Base-by-base conservation (phyloP, 371 early-diverging fungal species). In the Mortierella sp. region DNA sequence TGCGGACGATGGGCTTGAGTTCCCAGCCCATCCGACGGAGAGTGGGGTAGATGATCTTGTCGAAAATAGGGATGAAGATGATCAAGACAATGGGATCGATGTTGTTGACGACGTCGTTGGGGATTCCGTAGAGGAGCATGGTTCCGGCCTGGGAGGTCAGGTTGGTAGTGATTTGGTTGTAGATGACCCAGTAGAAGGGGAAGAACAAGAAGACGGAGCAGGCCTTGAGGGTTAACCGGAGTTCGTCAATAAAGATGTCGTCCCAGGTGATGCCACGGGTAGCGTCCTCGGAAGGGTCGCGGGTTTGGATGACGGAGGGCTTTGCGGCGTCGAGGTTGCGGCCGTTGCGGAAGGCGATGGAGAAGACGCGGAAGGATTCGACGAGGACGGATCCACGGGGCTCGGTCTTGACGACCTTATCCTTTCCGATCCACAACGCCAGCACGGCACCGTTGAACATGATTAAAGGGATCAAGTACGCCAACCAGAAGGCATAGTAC, bases 181-280 rank as follows among this genome's bases (percentile, higher is more conserved):
- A 95, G 78, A 93, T 92, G 44, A 94, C 91, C 96, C 96, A 96
- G 90, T 93, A 96, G 72, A 96, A 84, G 14, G 95, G 95, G 83
- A 84, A 95, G 90, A 93, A 93, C 72, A 90, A 86, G 81, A 96
- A 95, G 44, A 95, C 91, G 55, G 90, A 87, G 89, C 94, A 95
- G 44, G 95, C 94, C 60, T 90, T 88, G 56, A 95, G 77, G 0
- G 93, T 88, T 65, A 90, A 87, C 75, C 89, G 89, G 78, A 95
- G 89, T 82, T 95, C 95, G 48, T 95, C 95, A 32, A 96, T 93
- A 79, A 96, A 96, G 70, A 89, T 80, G 88, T 96, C 95, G 77
- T 94, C 92, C 95, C 95, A 96, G 43, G 75, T 83, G 21, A 84
- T 41, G 10, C 38, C 18, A 1, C 51, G 41, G 49, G 73, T 70